Conservation (phyloP, 2,329 filamentous ascomycete genomes). For the Claviceps purpurea region DNA sequence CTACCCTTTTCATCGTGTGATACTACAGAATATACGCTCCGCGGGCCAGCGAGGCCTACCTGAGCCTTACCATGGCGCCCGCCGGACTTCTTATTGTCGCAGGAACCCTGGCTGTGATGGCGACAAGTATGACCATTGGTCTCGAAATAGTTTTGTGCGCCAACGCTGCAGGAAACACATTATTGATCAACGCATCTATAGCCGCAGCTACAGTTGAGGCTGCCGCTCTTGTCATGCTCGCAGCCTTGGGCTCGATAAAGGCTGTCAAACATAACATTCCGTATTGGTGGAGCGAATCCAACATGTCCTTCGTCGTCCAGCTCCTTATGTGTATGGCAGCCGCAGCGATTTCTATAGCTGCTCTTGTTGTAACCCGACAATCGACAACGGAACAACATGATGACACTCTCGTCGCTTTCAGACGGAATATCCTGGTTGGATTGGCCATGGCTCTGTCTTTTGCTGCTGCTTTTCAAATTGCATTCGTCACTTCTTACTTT, state of each 20-base stretch:
- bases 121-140: conserved; percentile 8
- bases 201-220: conserved; percentile 17
- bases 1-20: background rate
- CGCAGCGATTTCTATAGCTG: conserved; percentile 29
- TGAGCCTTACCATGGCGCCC: conserved; percentile 7
- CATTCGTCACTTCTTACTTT: conserved; percentile 34
- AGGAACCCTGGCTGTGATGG: conserved; percentile 10
- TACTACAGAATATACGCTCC: background rate
- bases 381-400: conserved; percentile 8
- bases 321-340: conserved; percentile 30
- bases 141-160: conserved; percentile 10
- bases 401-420: conserved; percentile 4
- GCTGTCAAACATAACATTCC: conserved; percentile 10
- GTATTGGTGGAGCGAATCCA: conserved; percentile 13
- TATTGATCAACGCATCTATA: conserved; percentile 10
- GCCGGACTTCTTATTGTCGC: conserved; percentile 2
- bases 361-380: conserved; percentile 26
- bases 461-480: conserved; percentile 32
- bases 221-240: conserved; percentile 13
- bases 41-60: background rate
- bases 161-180: conserved; percentile 1
- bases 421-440: conserved; percentile 27
- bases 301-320: conserved; percentile 14
- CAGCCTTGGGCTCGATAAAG: conserved; percentile 22
- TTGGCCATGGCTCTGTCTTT: conserved; percentile 31